phyloP scores from a whole-genome alignment of 495 filamentous ascomycete genomes.

The Annulohypoxylon moriforme region DNA sequence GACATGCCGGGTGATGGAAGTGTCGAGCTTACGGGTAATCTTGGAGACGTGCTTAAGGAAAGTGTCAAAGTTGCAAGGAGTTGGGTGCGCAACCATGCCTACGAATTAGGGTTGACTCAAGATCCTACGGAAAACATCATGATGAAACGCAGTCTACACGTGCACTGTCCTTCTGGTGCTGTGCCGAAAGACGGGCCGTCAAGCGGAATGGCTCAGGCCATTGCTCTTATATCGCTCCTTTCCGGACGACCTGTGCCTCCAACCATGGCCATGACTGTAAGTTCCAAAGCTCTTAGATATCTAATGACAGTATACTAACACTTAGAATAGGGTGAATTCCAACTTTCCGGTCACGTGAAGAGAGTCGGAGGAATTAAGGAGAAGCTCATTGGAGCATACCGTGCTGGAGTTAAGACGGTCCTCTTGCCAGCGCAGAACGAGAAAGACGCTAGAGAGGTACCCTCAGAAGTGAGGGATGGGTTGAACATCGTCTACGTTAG shows the following conservation, averaged over 20 bases:
- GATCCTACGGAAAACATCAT: slow-evolving; percentile 91
- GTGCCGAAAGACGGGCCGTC: slow-evolving; percentile 95
- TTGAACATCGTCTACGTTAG: slow-evolving; percentile 88
- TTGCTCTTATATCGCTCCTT: slow-evolving; percentile 93
- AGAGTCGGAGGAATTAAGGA: slow-evolving; percentile 98
- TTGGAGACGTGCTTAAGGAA: slow-evolving; percentile 98
- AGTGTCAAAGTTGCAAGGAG: slow-evolving; percentile 93
- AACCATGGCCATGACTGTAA: slow-evolving; percentile 90
- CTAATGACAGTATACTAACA: slow-evolving; percentile 42
- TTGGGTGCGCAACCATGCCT: slow-evolving; percentile 98
- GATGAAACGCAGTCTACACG: slow-evolving; percentile 93
- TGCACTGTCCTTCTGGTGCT: slow-evolving; percentile 94
- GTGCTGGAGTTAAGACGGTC: slow-evolving; percentile 95
- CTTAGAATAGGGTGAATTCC: slow-evolving; percentile 77
- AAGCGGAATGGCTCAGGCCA: slow-evolving; percentile 92
- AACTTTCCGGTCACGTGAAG: slow-evolving; percentile 84
- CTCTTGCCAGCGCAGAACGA: slow-evolving; percentile 87
- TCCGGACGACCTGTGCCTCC: slow-evolving; percentile 88
- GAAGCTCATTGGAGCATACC: slow-evolving; percentile 93
- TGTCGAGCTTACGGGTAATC: slow-evolving; percentile 96
- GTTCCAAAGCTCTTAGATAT: slow-evolving; percentile 30
- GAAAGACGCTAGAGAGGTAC: slow-evolving; percentile 93
- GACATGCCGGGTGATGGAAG: slow-evolving; percentile 95
- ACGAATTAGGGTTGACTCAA: slow-evolving; percentile 84
- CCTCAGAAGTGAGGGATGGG: slow-evolving; percentile 87